phyloP scores from a whole-genome alignment of 805 yeast species.

The Myxozyma neotropica region DNA sequence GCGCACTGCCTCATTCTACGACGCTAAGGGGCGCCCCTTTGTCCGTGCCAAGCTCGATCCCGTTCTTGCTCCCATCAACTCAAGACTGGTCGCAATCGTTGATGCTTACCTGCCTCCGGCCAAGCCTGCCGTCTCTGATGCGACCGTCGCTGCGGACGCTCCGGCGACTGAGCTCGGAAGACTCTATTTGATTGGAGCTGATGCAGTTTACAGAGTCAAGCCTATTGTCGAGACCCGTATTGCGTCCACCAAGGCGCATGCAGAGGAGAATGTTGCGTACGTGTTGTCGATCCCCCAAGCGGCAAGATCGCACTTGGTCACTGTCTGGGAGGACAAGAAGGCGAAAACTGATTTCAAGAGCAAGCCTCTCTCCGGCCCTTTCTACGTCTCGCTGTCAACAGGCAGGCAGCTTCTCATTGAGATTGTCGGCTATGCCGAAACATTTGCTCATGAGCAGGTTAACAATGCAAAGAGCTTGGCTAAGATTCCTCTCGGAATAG shows the following conservation, averaged over 20 bases:
- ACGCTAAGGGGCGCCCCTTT: constrained; percentile 63
- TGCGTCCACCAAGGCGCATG: constrained; percentile 19
- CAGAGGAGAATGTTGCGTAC: constrained; percentile 23
- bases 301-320: constrained; percentile 26
- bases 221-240: constrained; percentile 27
- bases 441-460: constrained; percentile 21
- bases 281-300: constrained; percentile 24
- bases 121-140: constrained; percentile 1
- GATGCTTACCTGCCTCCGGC: constrained; percentile 50
- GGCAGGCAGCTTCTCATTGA: constrained; percentile 28
- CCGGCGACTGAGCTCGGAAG: constrained; percentile 29
- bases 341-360: constrained; percentile 19
- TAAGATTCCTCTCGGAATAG: neutral
- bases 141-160: neutral
- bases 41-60: constrained; percentile 67
- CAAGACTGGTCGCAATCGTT: constrained; percentile 51
- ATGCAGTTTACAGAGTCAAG: constrained; percentile 25
- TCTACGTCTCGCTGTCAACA: constrained; percentile 26
- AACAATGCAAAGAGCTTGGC: constrained; percentile 14
- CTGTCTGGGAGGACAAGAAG: constrained; percentile 31
- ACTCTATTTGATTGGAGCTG: constrained; percentile 21
- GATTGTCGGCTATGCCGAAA: constrained; percentile 21
- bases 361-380: constrained; percentile 22
- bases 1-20: constrained; percentile 56
- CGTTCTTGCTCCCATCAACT: constrained; percentile 62